phyloP scores from a whole-genome alignment of 2,329 filamentous ascomycete genomes.

The Metarhizium anisopliae region DNA sequence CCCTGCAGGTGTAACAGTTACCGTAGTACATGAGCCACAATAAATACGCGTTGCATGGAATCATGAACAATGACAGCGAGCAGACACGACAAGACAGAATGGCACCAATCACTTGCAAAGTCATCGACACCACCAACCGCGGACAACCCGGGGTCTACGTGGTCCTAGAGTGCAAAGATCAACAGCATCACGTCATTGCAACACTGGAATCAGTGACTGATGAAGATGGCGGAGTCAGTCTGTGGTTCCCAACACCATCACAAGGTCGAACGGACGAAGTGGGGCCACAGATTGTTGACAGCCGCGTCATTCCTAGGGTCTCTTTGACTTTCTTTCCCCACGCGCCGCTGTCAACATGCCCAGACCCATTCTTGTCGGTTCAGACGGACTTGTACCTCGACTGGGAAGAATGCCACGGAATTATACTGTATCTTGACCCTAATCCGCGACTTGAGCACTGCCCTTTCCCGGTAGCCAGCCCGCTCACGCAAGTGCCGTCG shows the following conservation, averaged over 20 bases:
- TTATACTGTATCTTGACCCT: background rate
- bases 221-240: background rate
- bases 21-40: too few relatives aligned
- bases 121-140: background rate
- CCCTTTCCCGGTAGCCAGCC: background rate
- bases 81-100: too few relatives aligned
- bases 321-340: background rate
- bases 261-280: background rate
- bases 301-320: background rate
- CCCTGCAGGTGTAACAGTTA: too few relatives aligned
- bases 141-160: background rate
- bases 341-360: background rate
- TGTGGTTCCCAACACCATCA: background rate
- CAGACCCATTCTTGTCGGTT: background rate
- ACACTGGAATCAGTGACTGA: background rate
- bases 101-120: constrained; percentile 2
- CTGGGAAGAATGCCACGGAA: background rate
- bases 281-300: background rate
- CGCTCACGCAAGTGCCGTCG: background rate
- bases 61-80: too few relatives aligned
- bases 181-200: background rate
- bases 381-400: background rate
- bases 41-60: too few relatives aligned
- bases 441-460: background rate
- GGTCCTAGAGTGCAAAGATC: background rate